phyloP scores from a whole-genome alignment of 768 basidiomycete species.

The Mycena venus region DNA sequence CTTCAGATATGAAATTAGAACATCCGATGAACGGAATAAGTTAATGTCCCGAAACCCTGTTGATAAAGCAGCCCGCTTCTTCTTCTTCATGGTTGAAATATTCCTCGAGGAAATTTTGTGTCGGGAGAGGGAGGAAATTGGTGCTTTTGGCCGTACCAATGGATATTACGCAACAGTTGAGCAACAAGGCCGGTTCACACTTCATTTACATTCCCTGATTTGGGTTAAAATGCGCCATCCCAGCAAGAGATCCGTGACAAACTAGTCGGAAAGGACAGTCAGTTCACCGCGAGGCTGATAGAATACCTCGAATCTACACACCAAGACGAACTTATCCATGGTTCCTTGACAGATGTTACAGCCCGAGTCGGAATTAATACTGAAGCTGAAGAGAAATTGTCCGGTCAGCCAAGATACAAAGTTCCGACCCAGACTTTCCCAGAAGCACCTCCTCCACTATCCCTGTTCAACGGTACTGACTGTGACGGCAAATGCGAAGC shows the following conservation, averaged over 20 bases:
- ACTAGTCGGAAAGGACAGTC: no score
- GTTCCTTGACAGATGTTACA: conserved; percentile 38
- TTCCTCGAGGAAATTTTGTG: conserved; percentile 45
- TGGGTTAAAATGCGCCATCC: no score
- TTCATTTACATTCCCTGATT: no score
- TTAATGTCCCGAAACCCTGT: background rate
- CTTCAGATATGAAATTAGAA: background rate
- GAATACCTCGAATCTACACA: conserved; percentile 47
- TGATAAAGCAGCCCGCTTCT: no score
- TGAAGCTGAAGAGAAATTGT: background rate
- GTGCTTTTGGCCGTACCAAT: conserved; percentile 42
- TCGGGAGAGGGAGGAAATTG: conserved; percentile 20
- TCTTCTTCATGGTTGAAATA: conserved; percentile 43
- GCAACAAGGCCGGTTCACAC: conserved; percentile 50
- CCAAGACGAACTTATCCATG: conserved; percentile 46
- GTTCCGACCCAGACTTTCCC: conserved; percentile 40
- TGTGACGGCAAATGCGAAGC: conserved; percentile 1
- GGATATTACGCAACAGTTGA: conserved; percentile 51
- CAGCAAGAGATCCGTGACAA: no score
- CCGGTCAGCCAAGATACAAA: conserved; percentile 21
- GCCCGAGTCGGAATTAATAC: background rate
- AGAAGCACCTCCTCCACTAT: no score
- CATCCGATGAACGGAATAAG: background rate
- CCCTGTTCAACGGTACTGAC: conserved; percentile 35
- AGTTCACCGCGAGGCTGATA: no score